Percentiles rank a stretch among this genome's conserved stretches.
Evolutionary conservation across 2,329 filamentous ascomycete genomes (phyloP).

Genomic region (Exutisphaerella laricina): DNA sequence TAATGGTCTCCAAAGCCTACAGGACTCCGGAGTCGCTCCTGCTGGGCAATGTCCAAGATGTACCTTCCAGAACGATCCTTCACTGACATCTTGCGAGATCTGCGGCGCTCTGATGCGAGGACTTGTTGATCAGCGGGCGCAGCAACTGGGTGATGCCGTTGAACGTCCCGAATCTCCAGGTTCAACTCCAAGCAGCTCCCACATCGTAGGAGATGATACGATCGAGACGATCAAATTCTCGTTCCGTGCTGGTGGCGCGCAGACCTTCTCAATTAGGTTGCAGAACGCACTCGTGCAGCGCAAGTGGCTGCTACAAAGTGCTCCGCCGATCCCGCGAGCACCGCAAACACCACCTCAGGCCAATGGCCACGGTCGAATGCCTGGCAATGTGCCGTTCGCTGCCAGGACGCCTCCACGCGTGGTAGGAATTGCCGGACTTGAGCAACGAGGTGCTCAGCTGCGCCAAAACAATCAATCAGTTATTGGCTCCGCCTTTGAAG

Average conservation of each 20-base stretch:
- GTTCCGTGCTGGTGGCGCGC: constrained; percentile 82
- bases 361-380: constrained; percentile 44
- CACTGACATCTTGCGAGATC: constrained; percentile 79
- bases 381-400: constrained; percentile 22
- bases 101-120: constrained; percentile 69
- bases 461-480: constrained; percentile 89
- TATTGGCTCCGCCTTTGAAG: constrained; percentile 91
- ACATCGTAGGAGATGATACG: constrained; percentile 52
- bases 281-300: constrained; percentile 84
- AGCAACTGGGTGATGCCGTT: constrained; percentile 20
- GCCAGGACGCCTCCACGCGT: constrained; percentile 47
- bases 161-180: constrained; percentile 70
- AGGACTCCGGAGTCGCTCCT: too few relatives aligned
- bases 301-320: constrained; percentile 90
- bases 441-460: constrained; percentile 75
- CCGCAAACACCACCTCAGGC: constrained; percentile 29
- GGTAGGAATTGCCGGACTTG: constrained; percentile 86
- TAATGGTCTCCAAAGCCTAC: too few relatives aligned
- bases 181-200: constrained; percentile 50
- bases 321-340: constrained; percentile 75
- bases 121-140: constrained; percentile 40
- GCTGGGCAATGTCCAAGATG: constrained; percentile 65
- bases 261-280: constrained; percentile 81
- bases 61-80: constrained; percentile 91
- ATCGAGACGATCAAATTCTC: constrained; percentile 82